Evolutionary conservation across 1,284 basidiomycete genomes (phyloP).

Genomic region (Cutaneotrichosporon daszewskae): DNA sequence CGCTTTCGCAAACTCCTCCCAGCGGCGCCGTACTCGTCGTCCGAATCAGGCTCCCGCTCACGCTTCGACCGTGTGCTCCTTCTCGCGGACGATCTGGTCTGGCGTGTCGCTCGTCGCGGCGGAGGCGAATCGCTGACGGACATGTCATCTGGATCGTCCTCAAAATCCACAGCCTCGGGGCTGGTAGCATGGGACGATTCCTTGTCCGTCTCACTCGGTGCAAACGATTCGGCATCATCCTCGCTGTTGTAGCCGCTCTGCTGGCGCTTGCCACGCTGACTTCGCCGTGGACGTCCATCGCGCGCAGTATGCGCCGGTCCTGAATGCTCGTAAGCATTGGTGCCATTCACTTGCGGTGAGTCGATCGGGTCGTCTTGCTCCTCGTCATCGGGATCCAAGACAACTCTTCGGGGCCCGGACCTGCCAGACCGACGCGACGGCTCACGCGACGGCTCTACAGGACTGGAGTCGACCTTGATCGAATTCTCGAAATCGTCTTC

Average conservation of each 20-base stretch:
- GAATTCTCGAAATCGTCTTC: conserved; percentile 32
- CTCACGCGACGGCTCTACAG: conserved; percentile 5
- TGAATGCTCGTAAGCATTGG: not conserved
- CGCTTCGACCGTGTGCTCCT: conserved; percentile 16
- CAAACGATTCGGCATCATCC: conserved; percentile 33
- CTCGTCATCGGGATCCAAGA: conserved; percentile 33
- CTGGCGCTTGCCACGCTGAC: not conserved
- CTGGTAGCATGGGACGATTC: conserved; percentile 16
- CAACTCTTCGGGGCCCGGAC: conserved; percentile 24
- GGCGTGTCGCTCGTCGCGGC: conserved; percentile 6
- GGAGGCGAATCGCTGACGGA: conserved; percentile 4
- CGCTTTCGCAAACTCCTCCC: conserved; percentile 39
- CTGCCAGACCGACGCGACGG: not conserved
- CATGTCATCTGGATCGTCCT: conserved; percentile 41
- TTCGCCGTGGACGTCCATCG: no score
- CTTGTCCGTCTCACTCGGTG: conserved; percentile 23
- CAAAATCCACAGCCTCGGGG: conserved; percentile 21
- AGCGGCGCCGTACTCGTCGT: conserved; percentile 26
- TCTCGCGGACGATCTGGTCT: not conserved
- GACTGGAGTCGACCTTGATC: conserved; percentile 17
- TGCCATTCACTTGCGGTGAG: conserved; percentile 6
- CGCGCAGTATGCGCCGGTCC: no score
- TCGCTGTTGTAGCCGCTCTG: conserved; percentile 7
- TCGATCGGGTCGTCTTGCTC: conserved; percentile 26
- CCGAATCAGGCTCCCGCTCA: conserved; percentile 20